These are phyloP conservation scores for Exophiala sp. DNA, from an alignment of 2,329 filamentous ascomycete genomes.

Conservation along the genomic window DNA sequence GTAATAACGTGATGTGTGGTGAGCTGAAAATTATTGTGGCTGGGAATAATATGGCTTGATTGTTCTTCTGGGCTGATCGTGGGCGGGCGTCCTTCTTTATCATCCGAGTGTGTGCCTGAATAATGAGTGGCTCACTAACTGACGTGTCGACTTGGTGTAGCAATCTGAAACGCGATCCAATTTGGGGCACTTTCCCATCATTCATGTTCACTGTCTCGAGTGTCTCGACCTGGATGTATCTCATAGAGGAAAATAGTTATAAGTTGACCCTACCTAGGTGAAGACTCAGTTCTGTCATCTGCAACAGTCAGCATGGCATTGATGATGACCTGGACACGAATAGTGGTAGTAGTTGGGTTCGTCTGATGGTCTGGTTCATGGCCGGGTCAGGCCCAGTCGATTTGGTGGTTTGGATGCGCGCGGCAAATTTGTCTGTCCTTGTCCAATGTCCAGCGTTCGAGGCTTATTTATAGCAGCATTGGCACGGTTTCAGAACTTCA, in stretches of 20 bases:
- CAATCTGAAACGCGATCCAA: conserved; percentile 23
- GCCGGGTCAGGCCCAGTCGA: neutral
- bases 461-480: conserved; percentile 14
- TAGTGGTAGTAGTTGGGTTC: neutral
- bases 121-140: conserved; percentile 2
- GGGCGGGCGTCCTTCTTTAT: no score
- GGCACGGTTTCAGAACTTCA: conserved; percentile 14
- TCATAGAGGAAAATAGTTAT: no score
- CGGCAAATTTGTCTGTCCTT: conserved; percentile 15
- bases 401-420: conserved; percentile 13
- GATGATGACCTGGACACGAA: neutral
- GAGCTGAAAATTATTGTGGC: no score
- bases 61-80: no score
- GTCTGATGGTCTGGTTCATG: neutral
- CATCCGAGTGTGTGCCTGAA: no score
- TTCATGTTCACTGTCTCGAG: neutral
- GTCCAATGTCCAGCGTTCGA: neutral
- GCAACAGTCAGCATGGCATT: no score
- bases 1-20: no score
- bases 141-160: conserved; percentile 6
- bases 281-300: no score
- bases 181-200: conserved; percentile 6
- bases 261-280: no score
- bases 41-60: no score
- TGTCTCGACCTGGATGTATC: no score